Base-by-base conservation (phyloP, 2,329 filamentous ascomycete genomes). In the Sarocladiaceae sp. region DNA sequence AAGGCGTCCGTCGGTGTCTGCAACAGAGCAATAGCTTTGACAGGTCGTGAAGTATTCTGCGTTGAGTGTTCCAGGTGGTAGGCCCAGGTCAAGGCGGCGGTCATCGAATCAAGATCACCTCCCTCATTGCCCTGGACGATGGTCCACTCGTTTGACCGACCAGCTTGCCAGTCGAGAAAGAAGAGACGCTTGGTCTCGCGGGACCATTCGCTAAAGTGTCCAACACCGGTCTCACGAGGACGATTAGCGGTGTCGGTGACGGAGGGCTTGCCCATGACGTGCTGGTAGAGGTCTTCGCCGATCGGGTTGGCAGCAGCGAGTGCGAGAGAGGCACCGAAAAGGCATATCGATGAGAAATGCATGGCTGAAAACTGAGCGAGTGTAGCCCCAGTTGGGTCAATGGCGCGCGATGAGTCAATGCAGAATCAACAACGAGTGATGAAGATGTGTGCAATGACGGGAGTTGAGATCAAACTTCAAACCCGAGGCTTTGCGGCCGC, bases 171-270 rank as follows among this genome's bases (percentile, higher is more conserved):
- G 53, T 71, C 68, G 47, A 69, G 57, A 39, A 70, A 52, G 39
- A 72, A 72, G 12, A 62, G 55, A 33, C 65, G 67, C 56, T 72
- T 72, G 15, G 60, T 69, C 10, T 60, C 62, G 27, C 68, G 66
- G 20, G 63, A 67, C 68, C 68, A 72, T 51, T 72, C 66, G 54
- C 65, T 68, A 55, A 72, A 70, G 55, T 72, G 68, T 24, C 68
- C 68, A 11, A 69, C 67, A 13, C 68, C 68, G 16, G 45, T 45
- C 37, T 48, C 48, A 3, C 18, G 34, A 10, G 48, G 29, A 1
- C 15, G 16, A 6, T 21, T 21, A 11, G 45, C 37, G 21, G 37
- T 16, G 33, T n/a, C 19, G 5, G 29, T 39, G 37, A 6, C 31
- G 31, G 47, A 45, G 27, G 48, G 45, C 12, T 26, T 18, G 43